phyloP scores from a whole-genome alignment of 169 alveolate genomes.

The Plasmodium gonderi region DNA sequence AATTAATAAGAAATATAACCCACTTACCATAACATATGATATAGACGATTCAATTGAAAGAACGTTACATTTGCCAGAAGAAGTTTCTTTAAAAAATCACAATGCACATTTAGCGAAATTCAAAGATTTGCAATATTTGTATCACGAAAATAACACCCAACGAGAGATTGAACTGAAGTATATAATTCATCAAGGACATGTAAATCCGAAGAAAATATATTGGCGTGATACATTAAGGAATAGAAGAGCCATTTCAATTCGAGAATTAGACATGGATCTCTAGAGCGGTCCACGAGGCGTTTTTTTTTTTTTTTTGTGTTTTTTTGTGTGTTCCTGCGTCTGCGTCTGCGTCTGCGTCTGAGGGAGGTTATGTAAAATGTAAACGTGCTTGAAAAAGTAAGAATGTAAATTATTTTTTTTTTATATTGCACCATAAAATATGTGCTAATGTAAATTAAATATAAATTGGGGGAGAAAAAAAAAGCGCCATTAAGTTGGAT shows the following conservation, averaged over 20 bases:
- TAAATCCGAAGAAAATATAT: conserved; percentile 21
- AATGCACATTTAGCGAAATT: background rate
- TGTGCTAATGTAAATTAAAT: conserved; percentile 1
- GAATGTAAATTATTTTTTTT: background rate
- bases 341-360: too few species aligned
- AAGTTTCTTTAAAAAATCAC: background rate
- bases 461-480: background rate
- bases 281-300: too few species aligned
- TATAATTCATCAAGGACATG: conserved; percentile 69
- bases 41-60: conserved; percentile 71
- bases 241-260: background rate
- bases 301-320: too few species aligned
- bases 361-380: background rate
- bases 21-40: conserved; percentile 49
- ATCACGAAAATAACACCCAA: background rate
- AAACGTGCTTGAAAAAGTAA: background rate
- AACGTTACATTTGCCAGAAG: conserved; percentile 25
- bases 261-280: background rate
- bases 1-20: background rate
- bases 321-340: too few species aligned
- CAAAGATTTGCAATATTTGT: background rate
- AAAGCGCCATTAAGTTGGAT: background rate
- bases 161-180: conserved; percentile 32
- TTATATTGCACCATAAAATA: background rate
- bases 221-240: conserved; percentile 67